Evolutionary conservation across 805 yeast species (phyloP), one percentile per base, ranked within the genome.

Genomic region (Teunomyces kruisii): DNA sequence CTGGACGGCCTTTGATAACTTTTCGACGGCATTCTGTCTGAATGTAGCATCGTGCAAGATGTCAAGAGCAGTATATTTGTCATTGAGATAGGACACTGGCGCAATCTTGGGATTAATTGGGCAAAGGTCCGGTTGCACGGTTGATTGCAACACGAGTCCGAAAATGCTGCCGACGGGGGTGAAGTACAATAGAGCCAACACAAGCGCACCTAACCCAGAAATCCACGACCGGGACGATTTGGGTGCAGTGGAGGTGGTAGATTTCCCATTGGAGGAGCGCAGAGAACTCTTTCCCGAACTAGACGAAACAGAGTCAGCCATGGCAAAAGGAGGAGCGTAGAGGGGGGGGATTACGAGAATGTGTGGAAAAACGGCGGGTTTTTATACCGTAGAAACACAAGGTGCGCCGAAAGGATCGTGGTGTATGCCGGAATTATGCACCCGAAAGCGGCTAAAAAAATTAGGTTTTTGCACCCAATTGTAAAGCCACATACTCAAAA

Each of bases 1-100:
- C 56, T 74, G 74, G 15, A 87, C 76, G 1, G 92, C 87, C 4
- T 78, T 80, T 8, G 78, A 63, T 46, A 82, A 67, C 50, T 71
- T 76, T 7, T 54, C 55, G 10, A 72, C 75, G 0, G 83, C 73
- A 6, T 52, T 44, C 19, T 57, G 38, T 50, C 65, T 50, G 54
- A 60, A 69, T 4, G 45, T 33, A n/a, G 49, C 51, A 45, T 59
- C 67, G 31, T 54, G 44, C 26, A 70, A 39, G 28, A 68, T 66
- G n/a, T 40, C 49, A 9, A 58, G 43, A 4, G 59, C 73, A 3
- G 70, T 58, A 3, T 67, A 54, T 45, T 67, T 63, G 49, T 69
- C 69, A 3, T 42, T 33, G 43, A 56, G 45, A 50, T 62, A 78
- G 8, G 61, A 49, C 12, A 13, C 16, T 9, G 71, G 68, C 2